phyloP scores from a whole-genome alignment of 441 rosid genomes.

The Adansonia rubrostipa region DNA sequence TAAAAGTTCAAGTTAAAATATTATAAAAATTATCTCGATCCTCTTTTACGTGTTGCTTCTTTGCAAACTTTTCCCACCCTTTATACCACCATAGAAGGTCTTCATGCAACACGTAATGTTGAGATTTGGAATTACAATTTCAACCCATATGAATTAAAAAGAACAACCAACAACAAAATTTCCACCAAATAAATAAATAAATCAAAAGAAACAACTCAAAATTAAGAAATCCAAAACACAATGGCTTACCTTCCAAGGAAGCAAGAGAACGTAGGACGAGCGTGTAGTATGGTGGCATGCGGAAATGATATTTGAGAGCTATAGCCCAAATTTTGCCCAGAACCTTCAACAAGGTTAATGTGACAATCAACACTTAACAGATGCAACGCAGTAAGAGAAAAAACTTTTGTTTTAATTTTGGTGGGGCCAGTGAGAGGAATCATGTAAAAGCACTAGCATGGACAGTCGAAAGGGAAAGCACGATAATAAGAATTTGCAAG shows the following conservation, averaged over 20 bases:
- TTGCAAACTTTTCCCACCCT: background rate
- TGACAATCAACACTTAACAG: slow-evolving; percentile 31
- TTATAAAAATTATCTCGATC: slow-evolving; percentile 6
- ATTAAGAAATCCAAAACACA: background rate
- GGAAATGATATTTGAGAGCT: slow-evolving; percentile 89
- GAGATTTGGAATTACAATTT: background rate
- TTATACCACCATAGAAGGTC: slow-evolving; percentile 14
- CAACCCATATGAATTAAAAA: background rate
- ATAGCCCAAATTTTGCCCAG: slow-evolving; percentile 81
- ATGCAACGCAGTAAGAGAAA: slow-evolving; percentile 17
- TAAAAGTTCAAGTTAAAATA: background rate
- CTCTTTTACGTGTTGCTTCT: background rate
- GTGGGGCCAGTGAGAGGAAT: slow-evolving; percentile 8
- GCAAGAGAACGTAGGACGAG: slow-evolving; percentile 95
- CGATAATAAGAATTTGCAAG: background rate
- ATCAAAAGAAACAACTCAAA: slow-evolving; percentile 18
- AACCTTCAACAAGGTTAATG: slow-evolving; percentile 55
- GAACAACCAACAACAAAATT: background rate
- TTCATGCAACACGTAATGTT: background rate
- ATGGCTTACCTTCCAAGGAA: slow-evolving; percentile 83
- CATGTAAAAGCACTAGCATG: slow-evolving; percentile 31
- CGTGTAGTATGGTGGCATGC: slow-evolving; percentile 97
- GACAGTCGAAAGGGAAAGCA: slow-evolving; percentile 36
- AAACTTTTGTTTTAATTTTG: background rate
- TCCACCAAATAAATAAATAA: slow-evolving; percentile 3